Evolutionary conservation across 306 rosid species (phyloP), one percentile per base, ranked within the genome.

Genomic region (Rosa rugosa): DNA sequence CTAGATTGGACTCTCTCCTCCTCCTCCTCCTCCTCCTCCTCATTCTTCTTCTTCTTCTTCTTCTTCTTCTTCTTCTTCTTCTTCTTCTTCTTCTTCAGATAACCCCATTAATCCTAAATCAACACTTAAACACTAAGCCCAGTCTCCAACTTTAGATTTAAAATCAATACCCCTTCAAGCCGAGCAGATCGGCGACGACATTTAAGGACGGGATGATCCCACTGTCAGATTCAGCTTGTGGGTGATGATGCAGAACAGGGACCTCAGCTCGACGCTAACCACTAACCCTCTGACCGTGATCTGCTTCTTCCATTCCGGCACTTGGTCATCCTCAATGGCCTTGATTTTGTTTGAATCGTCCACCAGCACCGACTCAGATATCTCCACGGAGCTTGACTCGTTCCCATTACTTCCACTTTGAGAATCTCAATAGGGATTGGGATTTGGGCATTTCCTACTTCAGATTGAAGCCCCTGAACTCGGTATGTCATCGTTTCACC

Each of bases 191-290:
- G 25, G 97, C 96, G 7, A 92, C 91, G 13, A 95, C 92, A 57
- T 93, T 95, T 76, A 95, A 76, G 5, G 99, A 93, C n/a, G 98
- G 98, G 73, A 93, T 87, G 66, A 95, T 87, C 97, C 98, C 36
- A 93, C 97, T 23, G 97, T 93, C 68, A 91, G 85, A 80, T 91
- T 90, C 63, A 95, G 94, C 85, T 95, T 95, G 85, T 93, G 98
- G 2, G 96, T 86, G 79, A 95, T 93, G 79, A 95, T 87, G 84
- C 97, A 91, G 87, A 95, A 93, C 41, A 95, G 76, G 51, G 78
- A 23, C 23, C 99, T 98, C 54, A 95, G 73, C 36, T 85, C 57
- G 3, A 87, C 96, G 70, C 99, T 95, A 71, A 91, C 96, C 67
- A 87, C 88, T 75, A 95, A 72, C n/a, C 97, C 96, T 82, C 97